Percentiles rank a stretch among this genome's conserved stretches.
These are phyloP conservation scores for Neurospora sp. DNA, from an alignment of 495 filamentous ascomycete species.

Conservation along the genomic window DNA sequence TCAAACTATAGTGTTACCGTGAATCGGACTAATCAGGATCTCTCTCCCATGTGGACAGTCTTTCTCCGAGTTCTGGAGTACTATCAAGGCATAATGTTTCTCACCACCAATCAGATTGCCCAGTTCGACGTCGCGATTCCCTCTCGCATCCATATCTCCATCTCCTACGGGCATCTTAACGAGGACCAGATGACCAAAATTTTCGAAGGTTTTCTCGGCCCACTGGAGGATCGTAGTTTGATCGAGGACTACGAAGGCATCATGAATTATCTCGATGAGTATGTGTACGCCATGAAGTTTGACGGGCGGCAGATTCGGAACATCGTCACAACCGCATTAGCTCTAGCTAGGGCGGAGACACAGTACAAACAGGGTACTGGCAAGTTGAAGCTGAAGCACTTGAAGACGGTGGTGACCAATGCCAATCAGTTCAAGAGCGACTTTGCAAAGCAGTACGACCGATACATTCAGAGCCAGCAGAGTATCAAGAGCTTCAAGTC, in stretches of 20 bases:
- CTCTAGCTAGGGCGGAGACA: conserved; percentile 5
- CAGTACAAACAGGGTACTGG: not conserved
- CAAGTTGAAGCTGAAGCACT: not conserved
- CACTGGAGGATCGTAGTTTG: conserved; percentile 4
- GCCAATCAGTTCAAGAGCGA: not conserved
- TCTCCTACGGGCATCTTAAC: conserved; percentile 8
- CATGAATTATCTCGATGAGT: conserved; percentile 9
- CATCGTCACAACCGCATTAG: conserved; percentile 16
- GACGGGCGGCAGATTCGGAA: conserved; percentile 29
- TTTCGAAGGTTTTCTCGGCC: conserved; percentile 10
- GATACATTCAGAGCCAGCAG: not conserved
- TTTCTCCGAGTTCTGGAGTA: conserved; percentile 47
- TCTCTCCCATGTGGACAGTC: conserved; percentile 17
- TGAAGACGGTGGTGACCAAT: not conserved
- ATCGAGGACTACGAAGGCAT: conserved; percentile 11
- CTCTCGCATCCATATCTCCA: conserved; percentile 10
- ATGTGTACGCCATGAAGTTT: conserved; percentile 8
- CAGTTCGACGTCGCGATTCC: conserved; percentile 9
- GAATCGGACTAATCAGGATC: not conserved
- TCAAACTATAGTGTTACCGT: not conserved
- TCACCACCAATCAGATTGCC: conserved; percentile 34
- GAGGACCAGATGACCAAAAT: conserved; percentile 12
- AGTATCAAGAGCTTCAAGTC: not conserved
- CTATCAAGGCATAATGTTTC: conserved; percentile 42
- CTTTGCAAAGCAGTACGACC: not conserved